Base-by-base conservation (phyloP, 805 yeast genomes). In the Yamadazyma scolyti region DNA sequence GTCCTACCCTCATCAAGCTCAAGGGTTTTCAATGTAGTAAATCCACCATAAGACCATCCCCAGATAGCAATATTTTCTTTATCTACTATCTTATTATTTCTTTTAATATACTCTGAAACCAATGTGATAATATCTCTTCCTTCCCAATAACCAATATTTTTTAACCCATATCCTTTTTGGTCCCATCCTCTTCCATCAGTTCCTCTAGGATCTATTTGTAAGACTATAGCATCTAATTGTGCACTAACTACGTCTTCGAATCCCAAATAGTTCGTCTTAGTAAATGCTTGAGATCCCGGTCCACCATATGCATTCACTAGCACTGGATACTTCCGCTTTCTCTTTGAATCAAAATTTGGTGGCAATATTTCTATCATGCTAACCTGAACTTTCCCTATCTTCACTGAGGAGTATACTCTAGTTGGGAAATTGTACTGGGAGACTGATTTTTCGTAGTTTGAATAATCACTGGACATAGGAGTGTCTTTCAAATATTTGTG, bases 31-130 rank as follows among this genome's bases (percentile, higher is more conserved):
- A 84, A 56, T 0, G 90, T 79, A 6, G 80, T 66, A 48, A 79
- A 84, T 1, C 90, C 95, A 33, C 95, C 95, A 54, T 82, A 84
- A 1, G 89, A 80, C 89, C 93, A 84, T 10, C 95, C 95, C 89
- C 93, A 84, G 22, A 83, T 69, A 0, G 87, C 85, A 4, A 81
- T 74, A 34, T 63, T 63, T 1, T 68, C 30, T 15, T 64, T 56
- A 51, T 89, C 84, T 12, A 84, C 66, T 37, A 69, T 70, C 7
- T 58, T 49, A 20, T 44, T 37, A 34, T 64, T 63, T 5, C 55
- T 56, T 14, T 57, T 37, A 5, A 82, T 68, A 50, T 76, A 78
- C 20, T 61, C 64, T 23, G 71, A 55, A 0, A 77, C 68, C 0
- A 76, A 69, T 4, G 61, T 63, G 0, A 72, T 65, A 9, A 84